Conservation (phyloP, 805 yeast species). For the Clavispora fructus region DNA sequence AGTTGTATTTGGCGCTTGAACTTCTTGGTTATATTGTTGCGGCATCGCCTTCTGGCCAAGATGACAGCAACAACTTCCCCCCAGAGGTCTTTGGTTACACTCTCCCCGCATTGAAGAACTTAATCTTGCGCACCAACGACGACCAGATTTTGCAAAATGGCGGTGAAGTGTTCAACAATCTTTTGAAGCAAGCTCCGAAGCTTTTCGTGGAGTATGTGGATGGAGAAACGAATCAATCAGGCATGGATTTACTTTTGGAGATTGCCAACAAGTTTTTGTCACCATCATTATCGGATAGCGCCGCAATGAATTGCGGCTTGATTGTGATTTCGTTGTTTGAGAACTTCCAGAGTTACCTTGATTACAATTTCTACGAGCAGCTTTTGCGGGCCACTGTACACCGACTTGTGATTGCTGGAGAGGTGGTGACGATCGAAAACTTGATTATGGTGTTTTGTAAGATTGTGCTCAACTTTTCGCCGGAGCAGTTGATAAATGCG, state of each 20-base stretch:
- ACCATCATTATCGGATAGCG: slow-evolving; percentile 70
- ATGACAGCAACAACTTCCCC: slow-evolving; percentile 22
- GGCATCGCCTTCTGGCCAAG: slow-evolving; percentile 30
- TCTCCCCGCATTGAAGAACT: slow-evolving; percentile 39
- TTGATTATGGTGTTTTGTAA: slow-evolving; percentile 71
- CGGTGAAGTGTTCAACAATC: slow-evolving; percentile 64
- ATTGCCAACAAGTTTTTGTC: slow-evolving; percentile 66
- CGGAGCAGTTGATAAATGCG: slow-evolving; percentile 59
- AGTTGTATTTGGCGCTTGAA: slow-evolving; percentile 54
- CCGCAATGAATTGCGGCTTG: slow-evolving; percentile 72
- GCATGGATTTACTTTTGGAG: slow-evolving; percentile 53
- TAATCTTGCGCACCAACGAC: slow-evolving; percentile 50
- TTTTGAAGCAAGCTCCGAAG: slow-evolving; percentile 42
- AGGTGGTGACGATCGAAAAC: slow-evolving; percentile 71
- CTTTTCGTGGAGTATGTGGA: slow-evolving; percentile 28
- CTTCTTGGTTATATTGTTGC: slow-evolving; percentile 47
- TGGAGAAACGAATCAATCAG: slow-evolving; percentile 35
- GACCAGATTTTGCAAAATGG: slow-evolving; percentile 74
- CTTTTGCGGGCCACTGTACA: slow-evolving; percentile 70
- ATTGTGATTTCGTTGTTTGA: slow-evolving; percentile 57
- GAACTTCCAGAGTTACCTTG: slow-evolving; percentile 39
- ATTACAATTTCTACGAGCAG: slow-evolving; percentile 40
- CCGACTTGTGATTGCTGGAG: slow-evolving; percentile 61
- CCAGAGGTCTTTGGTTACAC: slow-evolving; percentile 35
- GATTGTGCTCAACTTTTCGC: slow-evolving; percentile 52